These are phyloP conservation scores for Penicillium manginii DNA, from an alignment of 495 filamentous ascomycete species.

Conservation along the genomic window DNA sequence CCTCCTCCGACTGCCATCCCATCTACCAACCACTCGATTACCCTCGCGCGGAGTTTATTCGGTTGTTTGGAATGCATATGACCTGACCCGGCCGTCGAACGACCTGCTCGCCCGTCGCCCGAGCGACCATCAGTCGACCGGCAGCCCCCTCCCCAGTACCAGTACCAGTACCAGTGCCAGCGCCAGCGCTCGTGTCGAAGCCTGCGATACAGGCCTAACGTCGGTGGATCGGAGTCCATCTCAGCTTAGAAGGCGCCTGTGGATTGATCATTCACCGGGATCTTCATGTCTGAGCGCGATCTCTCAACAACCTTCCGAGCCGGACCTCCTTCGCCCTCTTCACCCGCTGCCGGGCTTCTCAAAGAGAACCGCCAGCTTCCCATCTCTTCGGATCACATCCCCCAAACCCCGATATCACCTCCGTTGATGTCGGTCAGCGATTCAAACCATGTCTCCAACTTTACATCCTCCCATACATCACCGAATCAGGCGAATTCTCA, in stretches of 20 bases:
- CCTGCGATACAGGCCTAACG: constrained; percentile 25
- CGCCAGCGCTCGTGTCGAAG: constrained; percentile 23
- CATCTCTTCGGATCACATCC: constrained; percentile 41
- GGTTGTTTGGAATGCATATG: constrained; percentile 45
- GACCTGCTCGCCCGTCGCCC: constrained; percentile 44
- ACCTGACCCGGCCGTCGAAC: constrained; percentile 41
- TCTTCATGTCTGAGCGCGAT: constrained; percentile 51
- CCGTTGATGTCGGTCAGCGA: constrained; percentile 58
- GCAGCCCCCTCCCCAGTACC: constrained; percentile 29
- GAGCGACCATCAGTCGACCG: constrained; percentile 42
- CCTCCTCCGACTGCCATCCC: constrained; percentile 27
- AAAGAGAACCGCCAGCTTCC: constrained; percentile 42
- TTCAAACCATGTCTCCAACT: constrained; percentile 51
- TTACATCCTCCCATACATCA: constrained; percentile 51
- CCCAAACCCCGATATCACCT: constrained; percentile 53
- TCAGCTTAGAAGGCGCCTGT: constrained; percentile 6
- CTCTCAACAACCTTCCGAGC: constrained; percentile 41
- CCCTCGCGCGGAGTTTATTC: constrained; percentile 19
- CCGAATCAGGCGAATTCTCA: constrained; percentile 49
- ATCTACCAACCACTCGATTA: constrained; percentile 34
- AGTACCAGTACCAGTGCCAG: constrained; percentile 24
- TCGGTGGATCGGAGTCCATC: constrained; percentile 11
- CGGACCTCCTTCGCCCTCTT: constrained; percentile 50
- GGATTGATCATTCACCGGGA: constrained; percentile 17
- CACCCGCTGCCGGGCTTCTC: constrained; percentile 41